phyloP scores from a whole-genome alignment of 345 rosid genomes.

The Hibiscus syriacus region DNA sequence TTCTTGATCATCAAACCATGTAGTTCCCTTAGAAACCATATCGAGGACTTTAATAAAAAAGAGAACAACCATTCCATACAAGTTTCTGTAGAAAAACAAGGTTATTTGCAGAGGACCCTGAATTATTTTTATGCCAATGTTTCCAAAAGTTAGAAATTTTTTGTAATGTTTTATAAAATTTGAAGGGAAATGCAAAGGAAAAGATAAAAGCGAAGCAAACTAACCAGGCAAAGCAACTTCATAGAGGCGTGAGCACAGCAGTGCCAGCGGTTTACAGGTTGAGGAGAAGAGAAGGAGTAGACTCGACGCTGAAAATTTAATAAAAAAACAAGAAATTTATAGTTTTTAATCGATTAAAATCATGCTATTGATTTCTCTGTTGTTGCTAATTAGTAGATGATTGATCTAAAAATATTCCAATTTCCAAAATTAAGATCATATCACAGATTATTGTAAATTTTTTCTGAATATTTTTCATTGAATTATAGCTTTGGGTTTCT shows the following conservation, averaged over 20 bases:
- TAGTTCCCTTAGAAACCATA: slow-evolving; percentile 19
- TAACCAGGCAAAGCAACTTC: not conserved
- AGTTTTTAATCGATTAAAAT: no score
- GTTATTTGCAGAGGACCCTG: no score
- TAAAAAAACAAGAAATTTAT: no score
- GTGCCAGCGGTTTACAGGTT: not conserved
- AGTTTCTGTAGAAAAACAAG: not conserved
- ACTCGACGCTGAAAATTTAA: not conserved
- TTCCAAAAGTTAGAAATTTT: not conserved
- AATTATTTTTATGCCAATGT: not conserved
- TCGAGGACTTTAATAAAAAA: not conserved
- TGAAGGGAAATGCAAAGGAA: not conserved
- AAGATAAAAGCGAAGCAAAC: not conserved
- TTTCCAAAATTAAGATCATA: no score
- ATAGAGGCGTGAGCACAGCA: not conserved
- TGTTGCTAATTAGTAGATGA: no score
- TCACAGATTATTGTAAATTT: no score
- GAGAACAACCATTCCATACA: not conserved
- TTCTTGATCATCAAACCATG: no score
- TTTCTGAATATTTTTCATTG: no score
- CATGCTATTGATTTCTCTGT: no score
- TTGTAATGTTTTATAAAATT: not conserved
- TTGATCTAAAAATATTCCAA: no score
- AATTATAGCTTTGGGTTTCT: no score
- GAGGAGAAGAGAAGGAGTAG: not conserved